A percentile compares a stretch with the other conserved stretches of the same genome.
Evolutionary conservation across 2,329 filamentous ascomycete genomes (phyloP).

Genomic region (Pestalotiopsis fici): DNA sequence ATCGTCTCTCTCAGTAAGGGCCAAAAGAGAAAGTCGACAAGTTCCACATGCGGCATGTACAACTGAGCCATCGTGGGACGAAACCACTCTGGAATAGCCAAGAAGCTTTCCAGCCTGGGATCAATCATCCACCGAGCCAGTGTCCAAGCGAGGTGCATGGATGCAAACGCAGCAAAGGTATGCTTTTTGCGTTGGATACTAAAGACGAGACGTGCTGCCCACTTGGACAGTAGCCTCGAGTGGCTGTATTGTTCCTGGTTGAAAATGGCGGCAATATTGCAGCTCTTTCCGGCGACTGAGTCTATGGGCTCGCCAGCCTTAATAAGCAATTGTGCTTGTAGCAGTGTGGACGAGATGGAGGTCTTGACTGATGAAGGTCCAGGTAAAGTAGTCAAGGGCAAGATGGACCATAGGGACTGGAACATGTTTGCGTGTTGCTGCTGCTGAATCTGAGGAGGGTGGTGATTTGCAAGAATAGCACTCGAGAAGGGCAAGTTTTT

Average conservation of each 20-base stretch:
- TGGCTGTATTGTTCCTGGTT: neutral
- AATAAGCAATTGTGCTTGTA: neutral
- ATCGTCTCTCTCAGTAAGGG: neutral
- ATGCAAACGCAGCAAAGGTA: neutral
- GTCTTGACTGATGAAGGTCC: neutral
- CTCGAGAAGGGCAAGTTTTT: conserved; percentile 3
- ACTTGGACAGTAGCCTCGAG: neutral
- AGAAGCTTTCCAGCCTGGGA: neutral
- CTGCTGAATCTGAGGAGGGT: neutral
- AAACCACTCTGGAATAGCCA: neutral
- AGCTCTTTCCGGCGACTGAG: neutral
- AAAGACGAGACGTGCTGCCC: neutral
- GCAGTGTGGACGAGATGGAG: neutral
- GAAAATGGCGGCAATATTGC: conserved; percentile 1
- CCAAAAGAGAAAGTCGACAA: conserved; percentile 1
- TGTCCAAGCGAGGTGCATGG: neutral
- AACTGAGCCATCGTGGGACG: conserved; percentile 2
- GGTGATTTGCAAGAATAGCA: conserved; percentile 1
- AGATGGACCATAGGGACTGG: neutral
- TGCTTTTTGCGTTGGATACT: neutral
- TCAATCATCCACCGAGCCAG: conserved; percentile 5
- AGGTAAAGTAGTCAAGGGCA: neutral
- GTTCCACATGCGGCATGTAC: neutral
- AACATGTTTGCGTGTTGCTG: conserved; percentile 1
- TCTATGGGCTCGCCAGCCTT: neutral